A percentile compares a stretch with the other conserved stretches of the same genome.
Conservation (phyloP, 208 protist species). For the Trypanosoma rangeli region DNA sequence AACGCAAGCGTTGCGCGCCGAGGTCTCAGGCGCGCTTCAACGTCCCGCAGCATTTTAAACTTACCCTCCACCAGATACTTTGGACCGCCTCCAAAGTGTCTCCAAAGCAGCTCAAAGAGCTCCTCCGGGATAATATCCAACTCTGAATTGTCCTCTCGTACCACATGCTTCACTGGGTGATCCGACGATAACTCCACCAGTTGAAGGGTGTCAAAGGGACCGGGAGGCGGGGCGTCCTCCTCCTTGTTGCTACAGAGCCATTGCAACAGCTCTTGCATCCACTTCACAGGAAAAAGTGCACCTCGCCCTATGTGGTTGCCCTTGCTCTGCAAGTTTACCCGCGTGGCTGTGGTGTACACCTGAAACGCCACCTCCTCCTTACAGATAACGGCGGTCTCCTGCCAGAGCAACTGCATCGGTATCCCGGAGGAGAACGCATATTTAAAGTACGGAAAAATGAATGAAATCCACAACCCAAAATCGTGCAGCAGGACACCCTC, state of each 20-base stretch:
- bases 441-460: slow-evolving; percentile 42
- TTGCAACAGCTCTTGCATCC: slow-evolving; percentile 45
- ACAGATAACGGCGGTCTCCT: slow-evolving; percentile 8
- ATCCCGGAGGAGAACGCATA: slow-evolving; percentile 25
- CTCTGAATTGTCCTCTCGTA: slow-evolving; percentile 20
- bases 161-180: slow-evolving; percentile 35
- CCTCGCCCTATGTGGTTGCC: slow-evolving; percentile 37
- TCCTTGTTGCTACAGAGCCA: slow-evolving; percentile 33
- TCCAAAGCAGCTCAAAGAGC: slow-evolving; percentile 57
- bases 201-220: slow-evolving; percentile 64
- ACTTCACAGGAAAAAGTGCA: slow-evolving; percentile 55
- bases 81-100: slow-evolving; percentile 62
- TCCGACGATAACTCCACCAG: slow-evolving; percentile 37
- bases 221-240: slow-evolving; percentile 27
- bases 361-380: slow-evolving; percentile 54
- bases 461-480: slow-evolving; percentile 49
- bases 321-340: slow-evolving; percentile 44
- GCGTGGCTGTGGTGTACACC: slow-evolving; percentile 50
- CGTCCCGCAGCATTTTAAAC: slow-evolving; percentile 38
- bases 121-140: slow-evolving; percentile 70
- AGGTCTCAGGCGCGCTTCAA: slow-evolving; percentile 25
- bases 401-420: slow-evolving; percentile 43
- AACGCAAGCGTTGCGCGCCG: slow-evolving; percentile 6
- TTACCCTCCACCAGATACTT: slow-evolving; percentile 55
- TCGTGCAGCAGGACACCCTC: slow-evolving; percentile 25